Conservation (phyloP, 768 basidiomycete species). For the Albatrellus ellisii region DNA sequence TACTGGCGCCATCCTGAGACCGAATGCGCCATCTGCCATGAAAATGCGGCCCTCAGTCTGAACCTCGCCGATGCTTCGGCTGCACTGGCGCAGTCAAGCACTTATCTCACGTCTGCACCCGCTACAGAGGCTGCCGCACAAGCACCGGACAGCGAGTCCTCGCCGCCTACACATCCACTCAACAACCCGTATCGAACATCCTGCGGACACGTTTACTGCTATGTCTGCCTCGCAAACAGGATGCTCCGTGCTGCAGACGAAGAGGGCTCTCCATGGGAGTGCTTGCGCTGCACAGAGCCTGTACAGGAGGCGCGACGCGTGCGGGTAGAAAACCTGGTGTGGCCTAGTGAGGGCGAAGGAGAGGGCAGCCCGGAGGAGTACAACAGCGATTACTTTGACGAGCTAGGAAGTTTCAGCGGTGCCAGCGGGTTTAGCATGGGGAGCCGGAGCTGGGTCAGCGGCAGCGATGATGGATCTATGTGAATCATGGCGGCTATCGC, state of each 20-base stretch:
- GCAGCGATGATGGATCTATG: slow-evolving; percentile 12
- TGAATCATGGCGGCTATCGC: background rate
- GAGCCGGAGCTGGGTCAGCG: slow-evolving; percentile 13
- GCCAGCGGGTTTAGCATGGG: slow-evolving; percentile 12
- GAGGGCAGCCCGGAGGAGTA: slow-evolving; percentile 44
- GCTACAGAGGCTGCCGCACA: slow-evolving; percentile 13
- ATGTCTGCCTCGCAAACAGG: slow-evolving; percentile 80
- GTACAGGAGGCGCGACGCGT: slow-evolving; percentile 57
- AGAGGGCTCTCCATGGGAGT: slow-evolving; percentile 60
- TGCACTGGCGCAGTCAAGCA: slow-evolving; percentile 25
- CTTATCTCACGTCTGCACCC: slow-evolving; percentile 20
- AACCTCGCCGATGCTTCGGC: slow-evolving; percentile 40
- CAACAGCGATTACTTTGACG: slow-evolving; percentile 26
- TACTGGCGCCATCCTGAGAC: slow-evolving; percentile 55
- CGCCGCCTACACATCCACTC: slow-evolving; percentile 52
- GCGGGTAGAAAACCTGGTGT: slow-evolving; percentile 14
- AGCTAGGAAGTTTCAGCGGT: slow-evolving; percentile 14
- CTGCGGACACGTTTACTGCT: slow-evolving; percentile 85
- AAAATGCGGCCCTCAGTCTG: slow-evolving; percentile 52
- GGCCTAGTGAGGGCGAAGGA: slow-evolving; percentile 25
- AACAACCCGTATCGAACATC: slow-evolving; percentile 74
- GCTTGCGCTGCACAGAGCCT: slow-evolving; percentile 61
- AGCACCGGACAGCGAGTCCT: slow-evolving; percentile 21
- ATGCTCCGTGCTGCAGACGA: slow-evolving; percentile 66
- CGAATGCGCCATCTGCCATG: slow-evolving; percentile 87